Evolutionary conservation across 768 basidiomycete species (phyloP), one percentile per base, ranked within the genome.

Genomic region (Xerocomellus dryophilus): DNA sequence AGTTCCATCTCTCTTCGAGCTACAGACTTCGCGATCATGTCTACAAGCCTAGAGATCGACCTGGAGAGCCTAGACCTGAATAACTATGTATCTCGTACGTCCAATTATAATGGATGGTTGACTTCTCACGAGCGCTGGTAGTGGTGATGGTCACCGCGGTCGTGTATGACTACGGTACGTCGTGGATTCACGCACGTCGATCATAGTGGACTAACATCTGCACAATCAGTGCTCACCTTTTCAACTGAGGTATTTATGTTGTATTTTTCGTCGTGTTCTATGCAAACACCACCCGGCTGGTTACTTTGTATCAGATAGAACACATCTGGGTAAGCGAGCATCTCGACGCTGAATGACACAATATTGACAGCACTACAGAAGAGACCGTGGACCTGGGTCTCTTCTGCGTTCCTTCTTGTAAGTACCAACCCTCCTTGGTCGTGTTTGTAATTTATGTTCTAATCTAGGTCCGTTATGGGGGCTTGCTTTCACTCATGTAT

Each of bases 401-500:
- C 57, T 11, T 43, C 36, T 4, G 7, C 47, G 7, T 58, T 56
- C 29, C 17, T 50, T 39, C 11, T 58, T 0, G 57, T 58, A 34
- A 6, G 48, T 39, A 10, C 20, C 14, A 6, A 39, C 12, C 20
- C 15, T n/a, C 3, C 5, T 6, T 15, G 5, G 4, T 3, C 2
- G 7, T 35, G 7, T 2, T 32, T 14, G 9, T n/a, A 6, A 14
- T 9, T 32, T 1, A 34, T 5, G 14, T 20, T 11, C 15, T 12
- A 12, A 32, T 11, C 31, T 46, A 58, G 57, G 49, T 58, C n/a
- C 54, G 54, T 34, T 58, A 58, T 51, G 12, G 20, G 18, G 57
- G 54, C 20, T 7, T 56, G 20, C 21, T 40, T 6, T 9, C 39
- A 18, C 5, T 38, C n/a, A 23, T 56, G 57, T 58, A 51, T 20